These are phyloP conservation scores for Stropharia rugosoannulata DNA, from an alignment of 768 basidiomycete genomes.

Conservation along the genomic window DNA sequence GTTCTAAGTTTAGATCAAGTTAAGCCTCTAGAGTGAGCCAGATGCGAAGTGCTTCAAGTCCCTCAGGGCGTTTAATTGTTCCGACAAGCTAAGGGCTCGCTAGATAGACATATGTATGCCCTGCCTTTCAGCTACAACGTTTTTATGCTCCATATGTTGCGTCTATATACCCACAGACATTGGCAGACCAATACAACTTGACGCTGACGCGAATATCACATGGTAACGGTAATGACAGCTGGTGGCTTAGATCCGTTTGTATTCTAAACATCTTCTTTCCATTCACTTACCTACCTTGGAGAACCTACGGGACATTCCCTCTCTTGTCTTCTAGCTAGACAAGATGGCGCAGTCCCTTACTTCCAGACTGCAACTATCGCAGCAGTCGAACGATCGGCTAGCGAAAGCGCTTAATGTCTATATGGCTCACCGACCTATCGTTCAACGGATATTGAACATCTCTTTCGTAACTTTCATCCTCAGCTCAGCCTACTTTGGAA, in stretches of 20 bases:
- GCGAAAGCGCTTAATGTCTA: constrained; percentile 53
- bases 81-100: too few relatives aligned
- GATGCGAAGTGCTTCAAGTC: too few relatives aligned
- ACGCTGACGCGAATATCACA: constrained; percentile 14
- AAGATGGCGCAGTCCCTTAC: constrained; percentile 31
- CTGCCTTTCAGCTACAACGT: neutral
- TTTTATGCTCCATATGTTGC: neutral
- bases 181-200: neutral
- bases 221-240: neutral
- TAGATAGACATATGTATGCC: neutral
- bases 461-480: constrained; percentile 75
- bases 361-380: constrained; percentile 26
- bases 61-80: neutral
- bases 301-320: neutral
- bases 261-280: neutral
- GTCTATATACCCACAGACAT: neutral
- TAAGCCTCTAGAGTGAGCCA: neutral
- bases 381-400: constrained; percentile 35
- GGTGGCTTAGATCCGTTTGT: neutral
- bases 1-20: neutral
- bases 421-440: constrained; percentile 57
- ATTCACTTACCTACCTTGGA: neutral
- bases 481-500: constrained; percentile 55
- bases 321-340: neutral
- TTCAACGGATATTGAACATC: constrained; percentile 71